Base-by-base conservation (phyloP, 2,329 filamentous ascomycete genomes). In the Botrytis cinerea region DNA sequence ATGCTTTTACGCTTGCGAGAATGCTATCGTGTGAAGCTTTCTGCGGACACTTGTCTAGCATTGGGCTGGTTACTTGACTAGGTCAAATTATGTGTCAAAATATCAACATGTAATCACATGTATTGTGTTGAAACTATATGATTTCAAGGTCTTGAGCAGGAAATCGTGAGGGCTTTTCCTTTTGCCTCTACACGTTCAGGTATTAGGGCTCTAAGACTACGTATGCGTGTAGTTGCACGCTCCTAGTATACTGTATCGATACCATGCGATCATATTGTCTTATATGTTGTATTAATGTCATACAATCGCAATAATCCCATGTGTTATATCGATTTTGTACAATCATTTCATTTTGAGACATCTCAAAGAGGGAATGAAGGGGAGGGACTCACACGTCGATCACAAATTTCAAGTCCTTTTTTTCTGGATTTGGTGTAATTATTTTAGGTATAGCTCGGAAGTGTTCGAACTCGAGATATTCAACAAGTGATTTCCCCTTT, bases 1-100 rank as follows among this genome's bases (percentile, higher is more conserved):
- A 25, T 54, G 2, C 3, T 54, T 54, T 54, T n/a, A 25, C n/a
- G 48, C 25, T 12, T 54, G 5, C 25, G 5, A 51, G 48, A n/a
- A 54, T 0, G 10, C n/a, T 51, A 4, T 14, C 10, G 10, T n/a
- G 22, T 1, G 0, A n/a, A 16, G 16, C 12, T 16, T 54, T 54
- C 14, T 16, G 5, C 6, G 25, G 25, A n/a, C 14, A 7, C 1
- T 16, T 16, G 1, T n/a, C n/a, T 54, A 14, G 12, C 12, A 16
- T 16, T 7, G 48, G 0, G 25, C 3, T 8, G 0, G 25, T 3
- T 8, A 7, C 12, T 54, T 54, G n/a, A 2, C 48, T 54, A 16
- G 48, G 25, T 54, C 48, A 54, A 54, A n/a, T 54, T 25, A 54
- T 16, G 48, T 8, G 25, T 2, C 16, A 16, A 25, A 54, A n/a